Percentiles rank a stretch among this genome's conserved stretches.
Evolutionary conservation across 768 basidiomycete genomes (phyloP).

Genomic region (Phlebiopsis gigantea): DNA sequence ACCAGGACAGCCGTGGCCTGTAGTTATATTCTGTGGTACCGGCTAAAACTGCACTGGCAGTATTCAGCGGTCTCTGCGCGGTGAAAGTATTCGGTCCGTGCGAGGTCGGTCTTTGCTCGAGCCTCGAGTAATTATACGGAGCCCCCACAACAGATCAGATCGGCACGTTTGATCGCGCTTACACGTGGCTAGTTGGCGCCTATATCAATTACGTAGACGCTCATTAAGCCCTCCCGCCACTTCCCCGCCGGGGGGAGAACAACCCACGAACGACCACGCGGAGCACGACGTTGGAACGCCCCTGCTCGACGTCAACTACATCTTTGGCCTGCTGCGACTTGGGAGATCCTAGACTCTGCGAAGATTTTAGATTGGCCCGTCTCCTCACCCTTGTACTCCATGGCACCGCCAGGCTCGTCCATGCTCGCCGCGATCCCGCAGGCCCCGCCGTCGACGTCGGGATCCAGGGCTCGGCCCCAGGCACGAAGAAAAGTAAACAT

Average conservation of each 20-base stretch:
- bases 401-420: slow-evolving; percentile 5
- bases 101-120: slow-evolving; percentile 2
- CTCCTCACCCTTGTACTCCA: neutral
- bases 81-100: slow-evolving; percentile 1
- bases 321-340: neutral
- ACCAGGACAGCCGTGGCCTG: slow-evolving; percentile 16
- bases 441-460: neutral
- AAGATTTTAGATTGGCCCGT: slow-evolving; percentile 1
- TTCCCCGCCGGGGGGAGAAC: neutral
- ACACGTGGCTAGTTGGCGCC: neutral
- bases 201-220: neutral
- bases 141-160: neutral
- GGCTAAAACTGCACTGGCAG: slow-evolving; percentile 16
- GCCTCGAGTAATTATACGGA: neutral
- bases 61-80: slow-evolving; percentile 7
- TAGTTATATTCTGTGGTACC: neutral
- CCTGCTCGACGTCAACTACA: neutral
- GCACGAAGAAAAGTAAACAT: slow-evolving; percentile 23
- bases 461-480: slow-evolving; percentile 5
- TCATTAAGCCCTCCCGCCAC: neutral
- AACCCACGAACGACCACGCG: neutral
- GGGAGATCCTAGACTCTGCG: neutral
- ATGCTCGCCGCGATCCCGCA: neutral
- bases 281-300: neutral
- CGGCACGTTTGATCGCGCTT: neutral